These are phyloP conservation scores for Aulographum hederae DNA, from an alignment of 2,329 filamentous ascomycete genomes.

Conservation along the genomic window DNA sequence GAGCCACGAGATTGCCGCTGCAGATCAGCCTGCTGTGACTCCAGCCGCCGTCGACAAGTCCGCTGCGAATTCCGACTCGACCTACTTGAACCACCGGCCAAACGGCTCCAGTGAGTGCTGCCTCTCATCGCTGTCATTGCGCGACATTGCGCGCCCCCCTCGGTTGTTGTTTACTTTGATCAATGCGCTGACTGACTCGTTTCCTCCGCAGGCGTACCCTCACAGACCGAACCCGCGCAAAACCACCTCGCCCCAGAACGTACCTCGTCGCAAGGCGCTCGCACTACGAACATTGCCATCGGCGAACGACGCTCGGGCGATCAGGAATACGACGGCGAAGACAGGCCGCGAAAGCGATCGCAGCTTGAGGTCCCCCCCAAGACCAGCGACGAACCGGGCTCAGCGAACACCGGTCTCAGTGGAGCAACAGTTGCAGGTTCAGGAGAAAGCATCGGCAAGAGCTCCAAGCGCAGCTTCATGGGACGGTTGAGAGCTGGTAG, in stretches of 20 bases:
- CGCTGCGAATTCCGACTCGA: background rate
- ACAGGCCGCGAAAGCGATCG: slow-evolving; percentile 18
- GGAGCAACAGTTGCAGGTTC: slow-evolving; percentile 22
- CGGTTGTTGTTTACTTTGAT: background rate
- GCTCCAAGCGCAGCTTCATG: slow-evolving; percentile 27
- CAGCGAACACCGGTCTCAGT: slow-evolving; percentile 21
- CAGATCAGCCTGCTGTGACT: slow-evolving; percentile 11
- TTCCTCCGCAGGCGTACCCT: background rate
- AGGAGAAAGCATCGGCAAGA: slow-evolving; percentile 28
- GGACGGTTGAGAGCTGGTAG: slow-evolving; percentile 26
- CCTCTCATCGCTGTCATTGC: background rate
- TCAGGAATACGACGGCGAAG: slow-evolving; percentile 7
- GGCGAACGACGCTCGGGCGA: slow-evolving; percentile 7
- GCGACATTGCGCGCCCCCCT: background rate
- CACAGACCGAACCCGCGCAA: background rate
- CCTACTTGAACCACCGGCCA: background rate
- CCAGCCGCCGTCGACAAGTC: slow-evolving; percentile 8
- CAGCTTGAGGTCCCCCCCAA: slow-evolving; percentile 18
- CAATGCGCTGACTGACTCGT: background rate
- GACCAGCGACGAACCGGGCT: slow-evolving; percentile 13
- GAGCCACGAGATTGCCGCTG: slow-evolving; percentile 15
- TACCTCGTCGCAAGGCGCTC: slow-evolving; percentile 7
- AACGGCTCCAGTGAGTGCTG: background rate
- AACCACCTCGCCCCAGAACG: background rate
- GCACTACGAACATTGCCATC: slow-evolving; percentile 7